Evolutionary conservation across 495 filamentous ascomycete species (phyloP).

Genomic region (Stereocaulon alpinum): DNA sequence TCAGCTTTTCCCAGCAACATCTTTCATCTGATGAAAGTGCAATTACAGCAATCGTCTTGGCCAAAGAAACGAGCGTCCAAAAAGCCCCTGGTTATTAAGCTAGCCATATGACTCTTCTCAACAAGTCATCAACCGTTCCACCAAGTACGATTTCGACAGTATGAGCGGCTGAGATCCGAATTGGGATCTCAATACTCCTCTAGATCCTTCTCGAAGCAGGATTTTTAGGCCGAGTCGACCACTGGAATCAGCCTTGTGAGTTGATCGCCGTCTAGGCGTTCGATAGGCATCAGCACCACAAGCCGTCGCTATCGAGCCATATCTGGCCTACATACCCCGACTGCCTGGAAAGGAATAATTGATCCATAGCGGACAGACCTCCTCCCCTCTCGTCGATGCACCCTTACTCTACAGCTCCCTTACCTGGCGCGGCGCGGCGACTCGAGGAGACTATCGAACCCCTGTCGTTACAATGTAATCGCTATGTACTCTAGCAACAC

Average conservation of each 20-base stretch:
- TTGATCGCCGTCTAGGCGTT: conserved; percentile 13
- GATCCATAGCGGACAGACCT: conserved; percentile 4
- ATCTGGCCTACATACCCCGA: background rate
- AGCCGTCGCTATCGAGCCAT: background rate
- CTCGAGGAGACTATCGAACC: conserved; percentile 1
- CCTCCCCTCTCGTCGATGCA: conserved; percentile 3
- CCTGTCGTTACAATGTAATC: conserved; percentile 12
- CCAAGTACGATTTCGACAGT: background rate
- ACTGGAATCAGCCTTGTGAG: conserved; percentile 14
- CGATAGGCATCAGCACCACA: conserved; percentile 15
- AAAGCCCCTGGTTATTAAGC: conserved; percentile 2
- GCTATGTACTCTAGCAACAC: conserved; percentile 1
- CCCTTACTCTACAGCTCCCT: background rate
- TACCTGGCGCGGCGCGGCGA: background rate
- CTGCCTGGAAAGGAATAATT: background rate
- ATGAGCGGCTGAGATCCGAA: conserved; percentile 1
- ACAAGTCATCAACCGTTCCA: conserved; percentile 8
- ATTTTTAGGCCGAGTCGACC: background rate
- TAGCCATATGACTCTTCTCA: conserved; percentile 11
- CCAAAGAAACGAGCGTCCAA: conserved; percentile 3
- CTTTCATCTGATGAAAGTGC: background rate
- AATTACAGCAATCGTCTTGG: background rate
- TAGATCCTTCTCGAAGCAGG: background rate
- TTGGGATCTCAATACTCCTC: background rate
- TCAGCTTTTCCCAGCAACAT: background rate